These are phyloP conservation scores for Ligustrum vulgare DNA, from an alignment of 257 asterid species.

Conservation along the genomic window DNA sequence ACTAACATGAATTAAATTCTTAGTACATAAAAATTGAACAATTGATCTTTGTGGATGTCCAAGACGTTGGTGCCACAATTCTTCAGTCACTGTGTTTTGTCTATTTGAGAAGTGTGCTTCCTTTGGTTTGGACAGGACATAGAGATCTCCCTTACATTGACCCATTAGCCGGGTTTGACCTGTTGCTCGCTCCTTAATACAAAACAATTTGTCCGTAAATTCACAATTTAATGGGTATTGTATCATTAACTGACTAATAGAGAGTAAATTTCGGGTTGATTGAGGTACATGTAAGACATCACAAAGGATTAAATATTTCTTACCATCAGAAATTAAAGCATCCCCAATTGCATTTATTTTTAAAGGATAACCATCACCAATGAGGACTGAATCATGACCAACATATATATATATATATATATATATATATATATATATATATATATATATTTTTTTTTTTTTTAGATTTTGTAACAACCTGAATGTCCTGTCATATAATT, in stretches of 20 bases:
- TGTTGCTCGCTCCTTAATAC: background rate
- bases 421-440: too few relatives aligned
- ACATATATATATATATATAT: too few relatives aligned
- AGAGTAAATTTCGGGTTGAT: background rate
- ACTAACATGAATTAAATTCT: background rate
- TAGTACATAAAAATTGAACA: background rate
- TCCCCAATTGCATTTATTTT: background rate
- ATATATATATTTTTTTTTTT: too few relatives aligned
- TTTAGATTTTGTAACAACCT: background rate
- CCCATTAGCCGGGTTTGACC: background rate
- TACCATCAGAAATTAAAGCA: background rate
- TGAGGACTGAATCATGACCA: background rate
- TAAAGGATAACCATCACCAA: background rate
- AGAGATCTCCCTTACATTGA: background rate
- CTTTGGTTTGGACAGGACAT: background rate
- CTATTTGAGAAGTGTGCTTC: slow-evolving; percentile 5
- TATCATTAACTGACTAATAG: background rate
- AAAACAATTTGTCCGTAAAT: background rate
- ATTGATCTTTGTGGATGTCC: background rate
- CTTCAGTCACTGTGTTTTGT: background rate
- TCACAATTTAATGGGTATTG: background rate
- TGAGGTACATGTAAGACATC: background rate
- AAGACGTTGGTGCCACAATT: background rate
- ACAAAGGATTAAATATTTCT: background rate
- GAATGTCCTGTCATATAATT: background rate